Evolutionary conservation across 2,329 filamentous ascomycete species (phyloP).

Genomic region (Neocucurbitaria cava): DNA sequence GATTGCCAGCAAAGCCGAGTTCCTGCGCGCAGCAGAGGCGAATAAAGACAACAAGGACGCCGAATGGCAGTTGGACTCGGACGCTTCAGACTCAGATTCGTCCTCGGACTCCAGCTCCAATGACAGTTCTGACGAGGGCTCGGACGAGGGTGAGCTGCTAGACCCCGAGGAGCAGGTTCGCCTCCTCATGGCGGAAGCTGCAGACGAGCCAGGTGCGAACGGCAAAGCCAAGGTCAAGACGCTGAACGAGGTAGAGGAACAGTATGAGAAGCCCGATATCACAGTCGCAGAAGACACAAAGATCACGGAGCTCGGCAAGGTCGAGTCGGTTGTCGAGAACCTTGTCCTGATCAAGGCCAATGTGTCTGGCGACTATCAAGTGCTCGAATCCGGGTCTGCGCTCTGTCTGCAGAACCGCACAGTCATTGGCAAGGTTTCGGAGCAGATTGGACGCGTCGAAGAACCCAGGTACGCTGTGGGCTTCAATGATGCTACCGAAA

Average conservation of each 20-base stretch:
- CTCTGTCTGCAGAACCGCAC: conserved; percentile 78
- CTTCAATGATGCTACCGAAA: conserved; percentile 73
- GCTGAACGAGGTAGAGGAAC: conserved; percentile 74
- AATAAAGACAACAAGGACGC: conserved; percentile 63
- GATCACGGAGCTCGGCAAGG: conserved; percentile 75
- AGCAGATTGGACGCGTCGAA: conserved; percentile 84
- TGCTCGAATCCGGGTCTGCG: conserved; percentile 83
- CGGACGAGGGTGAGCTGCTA: conserved; percentile 70
- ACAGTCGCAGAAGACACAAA: conserved; percentile 78
- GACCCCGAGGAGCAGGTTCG: conserved; percentile 83
- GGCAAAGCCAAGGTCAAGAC: conserved; percentile 71
- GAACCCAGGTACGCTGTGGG: conserved; percentile 85
- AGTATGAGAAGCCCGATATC: conserved; percentile 72
- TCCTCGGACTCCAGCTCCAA: conserved; percentile 54
- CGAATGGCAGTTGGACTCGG: conserved; percentile 79
- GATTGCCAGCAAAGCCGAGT: conserved; percentile 48
- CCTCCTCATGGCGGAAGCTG: conserved; percentile 84
- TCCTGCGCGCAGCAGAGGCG: conserved; percentile 53
- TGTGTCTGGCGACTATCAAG: conserved; percentile 80
- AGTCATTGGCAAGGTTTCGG: conserved; percentile 81
- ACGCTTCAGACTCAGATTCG: conserved; percentile 65
- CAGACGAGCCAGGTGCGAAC: conserved; percentile 78
- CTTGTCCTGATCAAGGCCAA: conserved; percentile 80
- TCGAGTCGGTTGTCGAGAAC: conserved; percentile 81
- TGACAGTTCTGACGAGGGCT: conserved; percentile 57